Evolutionary conservation across 306 rosid species (phyloP), one percentile per base, ranked within the genome.

Genomic region (Vachellia pachyceras): DNA sequence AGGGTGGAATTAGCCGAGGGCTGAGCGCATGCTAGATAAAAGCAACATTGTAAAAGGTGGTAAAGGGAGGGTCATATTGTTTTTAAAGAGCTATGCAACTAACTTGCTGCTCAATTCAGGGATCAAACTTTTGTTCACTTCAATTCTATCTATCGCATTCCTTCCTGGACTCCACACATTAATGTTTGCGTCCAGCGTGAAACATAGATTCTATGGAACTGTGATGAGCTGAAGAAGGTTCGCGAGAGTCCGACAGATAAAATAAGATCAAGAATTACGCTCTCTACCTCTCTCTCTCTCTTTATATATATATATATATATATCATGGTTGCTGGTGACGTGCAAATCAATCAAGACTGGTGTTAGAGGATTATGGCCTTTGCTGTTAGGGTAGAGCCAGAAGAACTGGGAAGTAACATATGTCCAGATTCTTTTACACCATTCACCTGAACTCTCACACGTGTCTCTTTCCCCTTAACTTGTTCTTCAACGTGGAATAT

Each of bases 381-480:
- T 55, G 63, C 29, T n/a, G 25, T 11, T 25, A 23, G 67, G 2
- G 67, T 3, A 23, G 67, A 25, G 39, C 9, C 7, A 60, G 39
- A 60, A 60, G 25, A 10, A 54, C 3, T 18, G 7, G 60, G 6
- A 54, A 7, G 15, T 6, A 54, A 23, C 13, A 58, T n/a, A 55
- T 55, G 63, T 60, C 39, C 67, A 25, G 39, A 60, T 10, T 60
- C 18, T 17, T 1, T 23, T 22, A 58, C 65, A 23, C 65, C 65
- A 22, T 23, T 58, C 36, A 22, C 65, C 65, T 58, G 36, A 58
- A 58, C 35, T 60, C 17, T 25, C 7, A 23, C 13, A 80, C 87
- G 84, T 81, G 87, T 77, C 83, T 39, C 41, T 6, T 3, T 18
- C 6, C 73, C 86, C 77, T 60, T 22, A 25, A 71, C 13, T 69